Evolutionary conservation across 2,329 filamentous ascomycete species (phyloP).

Genomic region (Tolypocladium tropicale): DNA sequence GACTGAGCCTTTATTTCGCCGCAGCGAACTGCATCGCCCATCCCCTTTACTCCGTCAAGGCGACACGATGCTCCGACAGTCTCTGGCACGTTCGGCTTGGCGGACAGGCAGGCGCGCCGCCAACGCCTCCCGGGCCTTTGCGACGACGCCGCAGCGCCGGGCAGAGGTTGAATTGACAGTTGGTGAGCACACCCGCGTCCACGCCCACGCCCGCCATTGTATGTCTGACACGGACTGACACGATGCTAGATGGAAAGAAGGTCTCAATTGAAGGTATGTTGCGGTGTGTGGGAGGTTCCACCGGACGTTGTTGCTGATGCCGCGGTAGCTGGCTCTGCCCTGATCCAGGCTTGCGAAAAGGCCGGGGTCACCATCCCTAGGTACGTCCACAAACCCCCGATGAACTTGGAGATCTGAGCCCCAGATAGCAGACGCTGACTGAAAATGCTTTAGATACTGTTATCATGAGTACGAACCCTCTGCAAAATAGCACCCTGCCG

Average conservation of each 20-base stretch:
- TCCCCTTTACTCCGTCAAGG: constrained; percentile 39
- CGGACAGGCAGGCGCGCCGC: constrained; percentile 49
- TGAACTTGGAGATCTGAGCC: background rate
- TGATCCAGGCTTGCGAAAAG: constrained; percentile 99
- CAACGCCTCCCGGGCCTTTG: constrained; percentile 66
- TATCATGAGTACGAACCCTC: constrained; percentile 75
- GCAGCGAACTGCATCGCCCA: constrained; percentile 25
- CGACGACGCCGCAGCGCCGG: constrained; percentile 64
- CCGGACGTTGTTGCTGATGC: constrained; percentile 22
- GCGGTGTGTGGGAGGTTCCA: constrained; percentile 8
- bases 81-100: constrained; percentile 58
- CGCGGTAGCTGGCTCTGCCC: constrained; percentile 73
- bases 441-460: constrained; percentile 63
- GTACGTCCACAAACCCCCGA: constrained; percentile 32
- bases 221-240: constrained; percentile 18
- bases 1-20: constrained; percentile 27
- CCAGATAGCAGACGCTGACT: constrained; percentile 7
- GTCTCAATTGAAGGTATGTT: constrained; percentile 86
- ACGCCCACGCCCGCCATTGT: constrained; percentile 18
- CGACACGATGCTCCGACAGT: constrained; percentile 59
- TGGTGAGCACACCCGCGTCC: constrained; percentile 41
- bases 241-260: constrained; percentile 78
- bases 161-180: constrained; percentile 96
- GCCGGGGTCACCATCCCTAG: constrained; percentile 82
- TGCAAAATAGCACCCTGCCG: constrained; percentile 7